Conservation (phyloP, 257 asterid species). For the Plectranthus barbatus region DNA sequence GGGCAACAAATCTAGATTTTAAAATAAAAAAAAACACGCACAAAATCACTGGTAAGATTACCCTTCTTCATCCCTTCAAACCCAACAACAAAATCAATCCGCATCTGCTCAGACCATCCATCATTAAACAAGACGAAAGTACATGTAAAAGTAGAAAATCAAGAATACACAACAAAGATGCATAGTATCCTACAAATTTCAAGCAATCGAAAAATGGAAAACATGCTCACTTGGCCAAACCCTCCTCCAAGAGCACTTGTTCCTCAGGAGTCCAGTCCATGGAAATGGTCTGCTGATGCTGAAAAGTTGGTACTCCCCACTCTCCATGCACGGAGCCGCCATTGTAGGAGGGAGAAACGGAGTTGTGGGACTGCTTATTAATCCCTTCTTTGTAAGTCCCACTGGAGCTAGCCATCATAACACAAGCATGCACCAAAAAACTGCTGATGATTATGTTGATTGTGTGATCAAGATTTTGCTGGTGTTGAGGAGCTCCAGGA, state of each 20-base stretch:
- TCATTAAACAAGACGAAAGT: not conserved
- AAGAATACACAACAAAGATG: not conserved
- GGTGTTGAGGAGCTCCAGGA: conserved; percentile 8
- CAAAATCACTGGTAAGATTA: not conserved
- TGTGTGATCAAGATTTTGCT: not conserved
- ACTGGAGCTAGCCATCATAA: conserved; percentile 37
- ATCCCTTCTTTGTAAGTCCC: conserved; percentile 31
- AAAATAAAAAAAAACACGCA: not conserved
- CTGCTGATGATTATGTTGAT: not conserved
- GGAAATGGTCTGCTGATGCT: conserved; percentile 62
- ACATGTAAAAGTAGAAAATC: not conserved
- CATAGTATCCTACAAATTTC: not conserved
- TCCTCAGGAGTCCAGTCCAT: conserved; percentile 93
- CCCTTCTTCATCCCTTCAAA: not conserved
- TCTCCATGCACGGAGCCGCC: conserved; percentile 39
- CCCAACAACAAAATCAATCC: conserved; percentile 5
- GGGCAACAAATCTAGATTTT: not conserved
- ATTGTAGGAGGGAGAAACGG: conserved; percentile 28
- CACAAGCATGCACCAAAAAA: conserved; percentile 20
- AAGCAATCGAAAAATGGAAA: not conserved
- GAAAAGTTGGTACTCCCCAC: conserved; percentile 66
- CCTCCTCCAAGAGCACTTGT: conserved; percentile 60
- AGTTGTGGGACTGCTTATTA: conserved; percentile 16
- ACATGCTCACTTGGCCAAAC: conserved; percentile 47
- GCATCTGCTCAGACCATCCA: not conserved